Base-by-base conservation (phyloP, 1,139 yeast species). In the Hansenula anomala region DNA sequence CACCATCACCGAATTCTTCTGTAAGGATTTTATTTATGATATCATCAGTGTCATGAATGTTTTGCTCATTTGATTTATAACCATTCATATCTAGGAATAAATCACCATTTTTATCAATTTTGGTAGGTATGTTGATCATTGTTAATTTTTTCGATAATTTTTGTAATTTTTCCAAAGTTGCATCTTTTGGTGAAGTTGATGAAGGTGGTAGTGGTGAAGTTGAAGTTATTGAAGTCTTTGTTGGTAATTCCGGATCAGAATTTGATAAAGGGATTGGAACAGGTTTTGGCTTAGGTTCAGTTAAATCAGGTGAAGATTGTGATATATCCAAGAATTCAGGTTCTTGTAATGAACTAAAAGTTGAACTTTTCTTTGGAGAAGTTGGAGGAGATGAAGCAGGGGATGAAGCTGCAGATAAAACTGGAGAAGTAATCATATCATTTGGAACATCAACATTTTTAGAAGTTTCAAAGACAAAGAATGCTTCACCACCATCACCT, bases 401-500 rank as follows among this genome's bases (percentile, higher is more conserved):
- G 6, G 95, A 84, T 17, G 78, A 71, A 1, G 77, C 66, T 0
- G 97, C 95, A 29, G 96, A 85, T 22, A 88, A 67, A 30, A 92
- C 95, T 0, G 99, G 99, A 0, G 97, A 88, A 0, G 98, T 89
- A 49, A 88, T 75, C 45, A 88, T 73, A 46, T 87, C 84, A 41
- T 73, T 70, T 1, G 96, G 95, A 15, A 90, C 83, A 37, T 75
- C 74, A 20, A 63, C 60, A 36, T 62, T 62, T 40, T 73, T 71
- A 30, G 74, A 75, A 2, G 97, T 86, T 55, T 90, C 96, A 64
- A 92, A 90, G 36, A 92, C 98, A 58, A 92, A 92, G 59, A 89
- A 90, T 0, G 97, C 98, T 61, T 92, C 99, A 20, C 99, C 99
- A 4, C 95, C 96, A 45, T 92, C 98, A 12, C 97, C 96, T 36